phyloP scores from a whole-genome alignment of 2,329 filamentous ascomycete genomes.

The Epichloe gansuensis region DNA sequence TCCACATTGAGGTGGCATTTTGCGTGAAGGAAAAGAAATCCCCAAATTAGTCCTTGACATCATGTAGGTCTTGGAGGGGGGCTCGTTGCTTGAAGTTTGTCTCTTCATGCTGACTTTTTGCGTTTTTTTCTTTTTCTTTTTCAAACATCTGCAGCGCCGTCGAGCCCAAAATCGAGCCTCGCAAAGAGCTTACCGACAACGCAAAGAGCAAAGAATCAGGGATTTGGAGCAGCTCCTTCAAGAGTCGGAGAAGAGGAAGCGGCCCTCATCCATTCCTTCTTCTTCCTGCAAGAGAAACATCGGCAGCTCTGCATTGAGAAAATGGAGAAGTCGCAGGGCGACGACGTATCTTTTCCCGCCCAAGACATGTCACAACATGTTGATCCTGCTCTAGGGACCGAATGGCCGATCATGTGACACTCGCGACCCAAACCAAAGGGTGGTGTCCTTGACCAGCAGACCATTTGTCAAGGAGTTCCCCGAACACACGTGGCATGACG shows the following conservation, averaged over 20 bases:
- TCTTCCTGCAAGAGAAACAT: not conserved
- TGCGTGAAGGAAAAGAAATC: too few relatives aligned
- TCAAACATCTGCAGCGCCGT: conserved; percentile 13
- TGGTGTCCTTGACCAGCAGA: too few relatives aligned
- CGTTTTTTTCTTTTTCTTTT: too few relatives aligned
- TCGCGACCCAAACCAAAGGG: too few relatives aligned
- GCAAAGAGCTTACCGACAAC: conserved; percentile 20
- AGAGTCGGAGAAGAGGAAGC: conserved; percentile 42
- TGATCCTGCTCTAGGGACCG: not conserved
- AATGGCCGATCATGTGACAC: not conserved
- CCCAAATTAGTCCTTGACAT: too few relatives aligned
- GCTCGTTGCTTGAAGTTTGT: not conserved
- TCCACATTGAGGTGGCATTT: too few relatives aligned
- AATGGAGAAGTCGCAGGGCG: not conserved
- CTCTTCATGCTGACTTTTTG: not conserved
- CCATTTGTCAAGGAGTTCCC: too few relatives aligned
- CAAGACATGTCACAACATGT: not conserved
- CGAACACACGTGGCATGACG: too few relatives aligned
- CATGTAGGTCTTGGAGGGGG: too few relatives aligned
- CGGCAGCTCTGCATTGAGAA: not conserved
- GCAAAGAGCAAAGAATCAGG: conserved; percentile 45
- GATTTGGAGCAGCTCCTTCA: conserved; percentile 47
- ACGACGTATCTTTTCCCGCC: not conserved
- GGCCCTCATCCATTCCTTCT: conserved; percentile 22
- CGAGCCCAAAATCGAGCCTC: conserved; percentile 22